Evolutionary conservation across 495 filamentous ascomycete genomes (phyloP).

Genomic region (Pyrenula massariospora): DNA sequence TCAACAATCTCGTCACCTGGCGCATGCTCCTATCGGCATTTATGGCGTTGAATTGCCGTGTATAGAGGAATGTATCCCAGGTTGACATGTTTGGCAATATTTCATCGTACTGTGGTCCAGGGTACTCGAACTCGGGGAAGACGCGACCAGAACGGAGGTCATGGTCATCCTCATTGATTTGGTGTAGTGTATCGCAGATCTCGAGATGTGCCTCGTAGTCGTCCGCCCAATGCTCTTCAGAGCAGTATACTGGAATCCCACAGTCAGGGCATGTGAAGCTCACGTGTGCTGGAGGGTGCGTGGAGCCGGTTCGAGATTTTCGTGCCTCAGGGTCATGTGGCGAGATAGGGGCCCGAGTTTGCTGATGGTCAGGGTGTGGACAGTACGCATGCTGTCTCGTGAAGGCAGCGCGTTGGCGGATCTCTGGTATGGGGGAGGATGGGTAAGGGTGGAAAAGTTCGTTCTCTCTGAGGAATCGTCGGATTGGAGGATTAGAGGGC

Average conservation of each 20-base stretch:
- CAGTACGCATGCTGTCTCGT: conserved; percentile 88
- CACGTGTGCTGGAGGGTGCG: conserved; percentile 59
- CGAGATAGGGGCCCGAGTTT: conserved; percentile 45
- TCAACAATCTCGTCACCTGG: conserved; percentile 84
- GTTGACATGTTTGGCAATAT: conserved; percentile 92
- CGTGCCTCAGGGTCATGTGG: conserved; percentile 51
- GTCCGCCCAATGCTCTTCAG: conserved; percentile 83
- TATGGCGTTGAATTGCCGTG: conserved; percentile 76
- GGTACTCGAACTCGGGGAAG: conserved; percentile 91
- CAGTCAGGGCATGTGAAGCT: conserved; percentile 94
- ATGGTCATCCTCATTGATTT: conserved; percentile 98
- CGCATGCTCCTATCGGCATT: conserved; percentile 77
- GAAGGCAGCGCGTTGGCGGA: conserved; percentile 72
- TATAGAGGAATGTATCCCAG: conserved; percentile 94
- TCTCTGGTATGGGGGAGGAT: conserved; percentile 71
- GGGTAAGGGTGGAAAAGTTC: conserved; percentile 92
- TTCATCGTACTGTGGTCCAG: conserved; percentile 79
- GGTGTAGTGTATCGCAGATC: conserved; percentile 77
- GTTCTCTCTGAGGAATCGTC: conserved; percentile 48
- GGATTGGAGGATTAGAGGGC: background rate
- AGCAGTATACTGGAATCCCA: conserved; percentile 87
- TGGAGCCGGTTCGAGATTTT: conserved; percentile 30
- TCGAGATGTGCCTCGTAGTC: conserved; percentile 88
- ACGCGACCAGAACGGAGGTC: conserved; percentile 80
- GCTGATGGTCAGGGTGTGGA: conserved; percentile 73